These are phyloP conservation scores for Rhizoclosmatium sp. DNA, from an alignment of 192 early-diverging fungal species.

Conservation along the genomic window DNA sequence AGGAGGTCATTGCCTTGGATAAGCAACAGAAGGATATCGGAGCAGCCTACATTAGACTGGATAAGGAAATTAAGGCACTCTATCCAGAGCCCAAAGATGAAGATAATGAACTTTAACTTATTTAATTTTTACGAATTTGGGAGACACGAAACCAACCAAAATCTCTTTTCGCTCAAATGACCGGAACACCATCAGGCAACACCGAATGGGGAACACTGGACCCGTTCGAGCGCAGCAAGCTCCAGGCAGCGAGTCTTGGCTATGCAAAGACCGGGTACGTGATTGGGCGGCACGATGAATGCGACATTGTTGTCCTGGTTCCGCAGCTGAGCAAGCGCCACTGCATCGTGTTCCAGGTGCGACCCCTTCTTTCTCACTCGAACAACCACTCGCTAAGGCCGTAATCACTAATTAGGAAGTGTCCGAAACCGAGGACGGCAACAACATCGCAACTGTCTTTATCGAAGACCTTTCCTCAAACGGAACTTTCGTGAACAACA, in stretches of 20 bases:
- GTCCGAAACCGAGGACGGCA: slow-evolving; percentile 5
- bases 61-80: not conserved
- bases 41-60: not conserved
- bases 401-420: slow-evolving; percentile 34
- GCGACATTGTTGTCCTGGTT: slow-evolving; percentile 39
- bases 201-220: slow-evolving; percentile 5
- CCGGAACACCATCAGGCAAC: not conserved
- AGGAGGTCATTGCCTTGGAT: slow-evolving; percentile 5
- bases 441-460: slow-evolving; percentile 22
- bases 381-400: no score
- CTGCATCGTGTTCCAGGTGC: slow-evolving; percentile 43
- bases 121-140: no score
- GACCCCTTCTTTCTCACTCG: not conserved
- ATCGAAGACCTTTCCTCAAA: slow-evolving; percentile 66
- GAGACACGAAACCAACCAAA: no score
- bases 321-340: slow-evolving; percentile 43
- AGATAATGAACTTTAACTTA: no score
- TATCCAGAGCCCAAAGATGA: no score
- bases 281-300: slow-evolving; percentile 34
- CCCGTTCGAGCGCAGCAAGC: not conserved
- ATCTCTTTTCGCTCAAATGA: not conserved
- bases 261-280: slow-evolving; percentile 7
- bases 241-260: not conserved
- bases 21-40: not conserved
- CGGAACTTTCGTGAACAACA: slow-evolving; percentile 74